Evolutionary conservation across 805 yeast genomes (phyloP).

Genomic region (Zygosaccharomyces pseudorouxii): DNA sequence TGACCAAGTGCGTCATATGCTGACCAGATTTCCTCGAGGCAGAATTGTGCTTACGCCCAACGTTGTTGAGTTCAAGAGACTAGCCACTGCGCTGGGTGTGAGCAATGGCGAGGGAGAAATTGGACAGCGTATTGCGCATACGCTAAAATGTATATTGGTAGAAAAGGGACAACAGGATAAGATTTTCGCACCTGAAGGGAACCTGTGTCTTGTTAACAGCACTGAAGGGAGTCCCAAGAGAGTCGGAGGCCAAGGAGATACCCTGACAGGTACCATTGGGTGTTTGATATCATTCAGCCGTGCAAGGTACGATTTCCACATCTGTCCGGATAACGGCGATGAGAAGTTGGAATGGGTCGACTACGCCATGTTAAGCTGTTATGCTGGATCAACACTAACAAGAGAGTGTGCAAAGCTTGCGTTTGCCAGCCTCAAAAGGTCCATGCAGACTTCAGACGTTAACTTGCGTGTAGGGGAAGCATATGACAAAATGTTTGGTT

Average conservation of each 20-base stretch:
- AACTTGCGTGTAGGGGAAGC: conserved; percentile 64
- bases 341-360: conserved; percentile 33
- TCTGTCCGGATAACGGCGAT: conserved; percentile 47
- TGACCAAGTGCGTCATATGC: conserved; percentile 20
- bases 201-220: conserved; percentile 43
- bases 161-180: conserved; percentile 70
- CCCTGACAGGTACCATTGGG: conserved; percentile 80
- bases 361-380: conserved; percentile 51
- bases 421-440: conserved; percentile 57
- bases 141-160: conserved; percentile 36
- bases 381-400: conserved; percentile 66
- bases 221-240: conserved; percentile 67
- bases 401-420: conserved; percentile 64
- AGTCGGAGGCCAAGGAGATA: conserved; percentile 97
- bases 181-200: conserved; percentile 43
- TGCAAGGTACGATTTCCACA: conserved; percentile 50
- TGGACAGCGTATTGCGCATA: conserved; percentile 24
- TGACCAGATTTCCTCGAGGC: conserved; percentile 48
- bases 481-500: conserved; percentile 43
- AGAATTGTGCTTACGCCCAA: conserved; percentile 84
- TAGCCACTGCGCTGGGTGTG: conserved; percentile 44
- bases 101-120: conserved; percentile 25
- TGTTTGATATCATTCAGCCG: conserved; percentile 77
- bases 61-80: conserved; percentile 72
- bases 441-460: conserved; percentile 82